A percentile compares a stretch with the other conserved stretches of the same genome.
Evolutionary conservation across 768 basidiomycete species (phyloP).

Genomic region (Royoungia palumana): DNA sequence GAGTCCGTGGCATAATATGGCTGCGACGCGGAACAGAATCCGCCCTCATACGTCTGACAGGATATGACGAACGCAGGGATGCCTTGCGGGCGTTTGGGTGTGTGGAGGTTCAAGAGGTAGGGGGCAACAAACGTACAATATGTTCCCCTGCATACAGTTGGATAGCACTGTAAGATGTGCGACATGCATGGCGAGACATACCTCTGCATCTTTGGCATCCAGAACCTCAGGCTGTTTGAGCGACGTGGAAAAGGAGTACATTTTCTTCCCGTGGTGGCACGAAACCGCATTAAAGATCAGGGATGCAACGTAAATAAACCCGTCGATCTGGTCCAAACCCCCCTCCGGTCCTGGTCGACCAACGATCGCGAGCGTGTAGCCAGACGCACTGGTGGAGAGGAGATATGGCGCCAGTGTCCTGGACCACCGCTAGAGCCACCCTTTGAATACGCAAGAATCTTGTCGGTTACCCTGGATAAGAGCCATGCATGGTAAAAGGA

Average conservation of each 20-base stretch:
- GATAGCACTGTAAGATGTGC: background rate
- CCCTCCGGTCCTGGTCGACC: conserved; percentile 69
- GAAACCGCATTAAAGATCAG: no score
- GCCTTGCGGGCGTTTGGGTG: conserved; percentile 67
- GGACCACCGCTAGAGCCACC: conserved; percentile 95
- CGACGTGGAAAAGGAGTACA: conserved; percentile 89
- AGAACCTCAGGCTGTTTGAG: conserved; percentile 90
- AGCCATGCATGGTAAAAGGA: background rate
- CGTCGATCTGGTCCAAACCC: conserved; percentile 85
- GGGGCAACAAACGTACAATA: conserved; percentile 90
- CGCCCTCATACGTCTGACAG: conserved; percentile 98
- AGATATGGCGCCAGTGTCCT: conserved; percentile 84
- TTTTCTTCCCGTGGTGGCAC: conserved; percentile 43
- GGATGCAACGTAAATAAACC: conserved; percentile 48
- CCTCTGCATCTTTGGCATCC: conserved; percentile 83
- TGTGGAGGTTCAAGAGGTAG: conserved; percentile 77
- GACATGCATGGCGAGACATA: conserved; percentile 29
- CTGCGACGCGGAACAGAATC: conserved; percentile 79
- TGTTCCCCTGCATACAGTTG: conserved; percentile 58
- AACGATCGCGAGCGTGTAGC: conserved; percentile 79
- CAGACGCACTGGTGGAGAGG: conserved; percentile 84
- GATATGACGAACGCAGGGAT: conserved; percentile 78
- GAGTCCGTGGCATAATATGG: conserved; percentile 49
- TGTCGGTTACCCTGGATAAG: conserved; percentile 64
- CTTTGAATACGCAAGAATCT: conserved; percentile 70